Percentiles rank a stretch among this genome's conserved stretches.
These are phyloP conservation scores for Termitomyces sp. DNA, from an alignment of 768 basidiomycete genomes.

Conservation along the genomic window DNA sequence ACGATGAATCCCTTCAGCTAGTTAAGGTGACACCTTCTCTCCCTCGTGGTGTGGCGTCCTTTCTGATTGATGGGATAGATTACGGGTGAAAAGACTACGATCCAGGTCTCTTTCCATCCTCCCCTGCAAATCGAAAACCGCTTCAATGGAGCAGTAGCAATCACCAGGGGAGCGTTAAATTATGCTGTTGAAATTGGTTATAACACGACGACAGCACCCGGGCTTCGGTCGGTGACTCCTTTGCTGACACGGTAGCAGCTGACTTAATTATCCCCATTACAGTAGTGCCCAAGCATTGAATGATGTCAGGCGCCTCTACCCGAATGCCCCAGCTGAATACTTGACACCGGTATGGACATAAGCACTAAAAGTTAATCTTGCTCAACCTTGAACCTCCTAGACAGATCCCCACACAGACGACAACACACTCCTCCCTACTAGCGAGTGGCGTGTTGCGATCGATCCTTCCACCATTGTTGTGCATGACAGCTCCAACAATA, in stretches of 20 bases:
- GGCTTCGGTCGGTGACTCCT: constrained; percentile 21
- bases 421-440: constrained; percentile 32
- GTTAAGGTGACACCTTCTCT: constrained; percentile 18
- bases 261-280: neutral
- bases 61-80: constrained; percentile 9
- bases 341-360: constrained; percentile 28
- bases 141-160: constrained; percentile 23
- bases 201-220: constrained; percentile 28
- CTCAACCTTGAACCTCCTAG: constrained; percentile 13
- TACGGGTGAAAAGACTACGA: constrained; percentile 22
- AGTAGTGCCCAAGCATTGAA: constrained; percentile 33
- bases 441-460: constrained; percentile 34
- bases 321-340: constrained; percentile 29
- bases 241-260: neutral
- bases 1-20: constrained; percentile 27
- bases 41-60: neutral
- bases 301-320: constrained; percentile 29
- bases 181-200: constrained; percentile 32
- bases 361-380: neutral
- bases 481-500: constrained; percentile 22
- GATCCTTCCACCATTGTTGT: constrained; percentile 31
- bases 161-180: constrained; percentile 27
- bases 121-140: constrained; percentile 30
- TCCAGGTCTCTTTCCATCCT: constrained; percentile 26
- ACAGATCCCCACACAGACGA: constrained; percentile 35